Evolutionary conservation across 805 yeast genomes (phyloP).

Genomic region (Kodamaea restingae): DNA sequence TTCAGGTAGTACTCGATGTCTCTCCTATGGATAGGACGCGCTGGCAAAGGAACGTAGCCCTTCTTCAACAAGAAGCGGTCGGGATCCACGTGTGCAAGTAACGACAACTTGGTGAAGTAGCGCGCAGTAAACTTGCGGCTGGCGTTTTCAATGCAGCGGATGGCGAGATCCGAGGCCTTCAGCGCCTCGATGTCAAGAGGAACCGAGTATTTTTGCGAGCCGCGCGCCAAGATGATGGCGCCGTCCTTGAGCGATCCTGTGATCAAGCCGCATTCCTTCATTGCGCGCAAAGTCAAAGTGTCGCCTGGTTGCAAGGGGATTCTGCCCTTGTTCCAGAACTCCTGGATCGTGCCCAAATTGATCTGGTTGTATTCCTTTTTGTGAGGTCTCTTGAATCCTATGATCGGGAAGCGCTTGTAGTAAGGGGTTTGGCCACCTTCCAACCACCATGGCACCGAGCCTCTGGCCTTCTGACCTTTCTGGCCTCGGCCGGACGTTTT

Average conservation of each 20-base stretch:
- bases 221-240: constrained; percentile 73
- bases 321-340: constrained; percentile 66
- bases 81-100: constrained; percentile 75
- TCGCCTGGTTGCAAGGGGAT: constrained; percentile 56
- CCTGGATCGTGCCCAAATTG: constrained; percentile 65
- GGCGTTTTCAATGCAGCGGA: constrained; percentile 61
- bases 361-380: constrained; percentile 51
- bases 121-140: constrained; percentile 75
- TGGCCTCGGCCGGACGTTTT: constrained; percentile 97
- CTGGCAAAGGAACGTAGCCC: constrained; percentile 78
- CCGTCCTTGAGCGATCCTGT: constrained; percentile 74
- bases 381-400: constrained; percentile 74
- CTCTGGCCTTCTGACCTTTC: constrained; percentile 97
- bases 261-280: constrained; percentile 71
- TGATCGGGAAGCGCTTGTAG: constrained; percentile 77
- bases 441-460: constrained; percentile 85
- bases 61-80: constrained; percentile 60
- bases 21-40: constrained; percentile 81
- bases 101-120: constrained; percentile 60
- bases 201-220: constrained; percentile 44
- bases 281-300: constrained; percentile 66
- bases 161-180: constrained; percentile 72
- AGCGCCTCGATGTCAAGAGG: constrained; percentile 79
- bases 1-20: constrained; percentile 76
- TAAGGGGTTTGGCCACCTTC: constrained; percentile 99